Base-by-base conservation (phyloP, 2,329 filamentous ascomycete species). In the Trematosphaeria pertusa region DNA sequence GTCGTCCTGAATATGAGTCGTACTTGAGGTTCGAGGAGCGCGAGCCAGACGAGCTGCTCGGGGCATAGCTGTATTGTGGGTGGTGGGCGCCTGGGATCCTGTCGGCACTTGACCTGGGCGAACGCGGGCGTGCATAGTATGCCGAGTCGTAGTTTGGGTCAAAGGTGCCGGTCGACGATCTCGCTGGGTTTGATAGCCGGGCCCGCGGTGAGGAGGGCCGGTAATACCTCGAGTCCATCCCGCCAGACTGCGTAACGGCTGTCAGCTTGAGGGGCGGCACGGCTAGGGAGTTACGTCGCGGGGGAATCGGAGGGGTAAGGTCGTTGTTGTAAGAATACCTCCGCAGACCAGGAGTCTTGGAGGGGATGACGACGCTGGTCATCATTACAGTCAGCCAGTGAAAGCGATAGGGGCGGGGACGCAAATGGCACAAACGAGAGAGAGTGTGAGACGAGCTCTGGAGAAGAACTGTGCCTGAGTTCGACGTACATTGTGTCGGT, bases 1-100 rank as follows among this genome's bases (percentile, higher is more conserved):
- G 75, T 46, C 77, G 67, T 35, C 74, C 72, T 6, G 70, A 64
- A 64, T 78, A 78, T 7, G 72, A 63, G 53, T 77, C 75, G 58
- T 74, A 74, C 39, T 71, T 72, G 57, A 63, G 44, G 38, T 50
- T 64, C 35, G 48, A 56, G 5, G 55, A 34, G 19, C 67, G 64
- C 7, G 66, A 62, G 48, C 58, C 44, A 59, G 62, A 52, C 12
- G 65, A 59, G 45, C 40, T 58, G 52, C 39, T 61, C 32, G 64
- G 61, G 9, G 54, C 43, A 43, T 70, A 64, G 36, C 46, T 46
- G 37, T 54, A 40, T 19, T 49, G 44, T 4, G 52, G 43, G 42
- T 66, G 61, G 57, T 65, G 59, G 14, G 63, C 46, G 34, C 47
- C 43, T 3, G 50, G 53, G 18, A 73, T 44, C 32, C 67, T 61